Base-by-base conservation (phyloP, 2,329 filamentous ascomycete genomes). In the Epichloe glyceriae region DNA sequence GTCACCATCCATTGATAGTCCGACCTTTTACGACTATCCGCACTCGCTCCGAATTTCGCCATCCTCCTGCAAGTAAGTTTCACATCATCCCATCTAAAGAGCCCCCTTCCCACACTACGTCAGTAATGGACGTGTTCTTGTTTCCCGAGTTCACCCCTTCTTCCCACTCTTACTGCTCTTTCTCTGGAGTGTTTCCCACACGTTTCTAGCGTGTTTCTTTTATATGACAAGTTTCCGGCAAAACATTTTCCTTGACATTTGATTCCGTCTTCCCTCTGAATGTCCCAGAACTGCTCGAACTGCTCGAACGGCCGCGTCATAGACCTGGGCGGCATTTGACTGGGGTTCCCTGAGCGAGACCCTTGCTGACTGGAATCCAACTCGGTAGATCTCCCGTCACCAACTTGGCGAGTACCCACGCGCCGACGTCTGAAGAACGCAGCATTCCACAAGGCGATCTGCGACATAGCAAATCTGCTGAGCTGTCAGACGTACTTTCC, bases 1-100 rank as follows among this genome's bases (percentile, higher is more conserved):
- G 54, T 73, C 74, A 34, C 75, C 67, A 57, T 75, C 77, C 14
- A 62, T 80, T 50, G 78, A 82, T 62, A 82, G 78, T 61, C 79
- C 78, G 54, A 81, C 77, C 34, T 66, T 82, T 46, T 82, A 82
- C 73, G 76, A 80, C 59, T 80, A 78, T 58, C 73, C 74, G 41
- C 51, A 58, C 19, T 54, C 58, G 47, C 51, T 56, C 42, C 54
- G 57, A 44, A 54, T 54, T 30, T 55, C 53, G 30, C 52, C 50
- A 41, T 53, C 53, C 53, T 52, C 53, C 47, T 51, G 40, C 50
- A 54, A 58, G 64, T 66, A 54, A 66, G 64, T 62, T 47, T 47
- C 43, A 20, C 19, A 22, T 7, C 12, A 19, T 46, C n/a, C 22
- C 22, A 17, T 12, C 22, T 8, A n/a, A 7, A 30, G 19, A 5